Conservation (phyloP, 768 basidiomycete species). For the Holtermanniella nyarrowii region DNA sequence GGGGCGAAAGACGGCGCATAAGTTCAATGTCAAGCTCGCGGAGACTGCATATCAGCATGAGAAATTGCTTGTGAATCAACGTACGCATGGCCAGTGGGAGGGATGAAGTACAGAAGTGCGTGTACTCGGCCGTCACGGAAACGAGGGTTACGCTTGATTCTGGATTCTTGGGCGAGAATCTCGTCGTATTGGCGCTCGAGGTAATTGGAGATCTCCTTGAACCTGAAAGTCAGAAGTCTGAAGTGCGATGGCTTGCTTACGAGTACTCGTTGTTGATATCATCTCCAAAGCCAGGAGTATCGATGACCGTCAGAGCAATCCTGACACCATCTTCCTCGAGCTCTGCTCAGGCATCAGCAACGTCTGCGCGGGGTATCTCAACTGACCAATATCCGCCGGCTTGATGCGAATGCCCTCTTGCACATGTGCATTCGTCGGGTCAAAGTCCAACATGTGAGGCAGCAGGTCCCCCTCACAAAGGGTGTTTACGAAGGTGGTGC, state of each 20-base stretch:
- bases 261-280: conserved; percentile 98
- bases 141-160: conserved; percentile 98
- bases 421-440: conserved; percentile 78
- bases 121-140: conserved; percentile 98
- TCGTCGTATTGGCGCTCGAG: conserved; percentile 99
- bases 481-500: conserved; percentile 98
- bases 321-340: conserved; percentile 97
- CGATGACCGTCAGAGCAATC: conserved; percentile 94
- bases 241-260: conserved; percentile 48
- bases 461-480: conserved; percentile 93
- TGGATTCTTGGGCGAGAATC: conserved; percentile 92
- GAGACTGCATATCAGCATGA: conserved; percentile 42
- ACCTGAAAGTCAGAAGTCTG: conserved; percentile 47
- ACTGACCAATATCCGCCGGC: conserved; percentile 76
- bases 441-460: conserved; percentile 54
- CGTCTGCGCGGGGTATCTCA: neutral
- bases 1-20: conserved; percentile 93
- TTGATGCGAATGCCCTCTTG: conserved; percentile 93
- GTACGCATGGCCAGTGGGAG: conserved; percentile 52
- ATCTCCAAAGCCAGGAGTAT: conserved; percentile 97
- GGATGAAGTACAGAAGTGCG: conserved; percentile 93
- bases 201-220: conserved; percentile 92
- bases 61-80: conserved; percentile 1
- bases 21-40: conserved; percentile 98
- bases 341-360: conserved; percentile 48